A percentile compares a stretch with the other conserved stretches of the same genome.
Conservation (phyloP, 2,329 filamentous ascomycete species). For the Parastagonospora avenae region DNA sequence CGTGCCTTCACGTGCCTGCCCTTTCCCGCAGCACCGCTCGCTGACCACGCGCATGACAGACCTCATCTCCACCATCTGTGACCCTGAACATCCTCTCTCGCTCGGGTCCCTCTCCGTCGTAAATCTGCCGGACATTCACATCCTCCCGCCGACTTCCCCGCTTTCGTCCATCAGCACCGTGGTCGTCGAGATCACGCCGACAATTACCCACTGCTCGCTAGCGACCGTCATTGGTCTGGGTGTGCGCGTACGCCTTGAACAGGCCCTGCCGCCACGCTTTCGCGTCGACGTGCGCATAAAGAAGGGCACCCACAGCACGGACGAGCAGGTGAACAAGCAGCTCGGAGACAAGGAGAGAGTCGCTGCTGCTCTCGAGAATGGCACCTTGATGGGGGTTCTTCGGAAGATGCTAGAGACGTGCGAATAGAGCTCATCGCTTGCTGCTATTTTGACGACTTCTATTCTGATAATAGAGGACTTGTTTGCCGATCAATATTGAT, state of each 20-base stretch:
- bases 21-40: conserved; percentile 1
- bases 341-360: conserved; percentile 95
- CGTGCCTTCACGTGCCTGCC: conserved; percentile 7
- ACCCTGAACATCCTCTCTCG: conserved; percentile 94
- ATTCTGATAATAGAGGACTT: neutral
- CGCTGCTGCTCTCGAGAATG: conserved; percentile 91
- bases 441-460: too few species aligned
- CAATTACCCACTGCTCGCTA: conserved; percentile 94
- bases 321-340: conserved; percentile 96
- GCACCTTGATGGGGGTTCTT: conserved; percentile 83
- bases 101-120: conserved; percentile 93
- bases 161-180: conserved; percentile 73
- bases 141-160: conserved; percentile 69
- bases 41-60: conserved; percentile 60
- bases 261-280: conserved; percentile 88
- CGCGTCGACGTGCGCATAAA: conserved; percentile 93
- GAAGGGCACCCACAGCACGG: conserved; percentile 92
- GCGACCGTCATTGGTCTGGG: conserved; percentile 96
- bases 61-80: conserved; percentile 90
- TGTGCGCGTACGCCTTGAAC: conserved; percentile 87
- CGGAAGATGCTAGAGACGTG: conserved; percentile 94
- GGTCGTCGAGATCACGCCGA: conserved; percentile 89
- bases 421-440: conserved; percentile 50
- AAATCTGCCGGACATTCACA: conserved; percentile 90
- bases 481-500: neutral